These are phyloP conservation scores for Yamadazyma epiphylla DNA, from an alignment of 1,139 yeast genomes.

Conservation along the genomic window DNA sequence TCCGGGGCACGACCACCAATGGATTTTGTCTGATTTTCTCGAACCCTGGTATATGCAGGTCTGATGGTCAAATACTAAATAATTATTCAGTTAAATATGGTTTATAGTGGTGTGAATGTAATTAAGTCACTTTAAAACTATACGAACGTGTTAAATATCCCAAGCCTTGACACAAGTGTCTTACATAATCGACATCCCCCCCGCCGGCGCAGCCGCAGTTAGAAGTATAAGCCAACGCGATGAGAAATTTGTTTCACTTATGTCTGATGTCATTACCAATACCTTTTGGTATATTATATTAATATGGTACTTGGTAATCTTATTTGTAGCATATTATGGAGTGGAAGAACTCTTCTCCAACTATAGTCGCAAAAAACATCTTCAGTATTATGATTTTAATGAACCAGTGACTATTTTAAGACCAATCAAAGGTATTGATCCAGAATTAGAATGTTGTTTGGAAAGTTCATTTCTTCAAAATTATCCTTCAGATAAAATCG, in stretches of 20 bases:
- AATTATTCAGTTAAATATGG: too few relatives aligned
- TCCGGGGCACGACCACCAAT: too few relatives aligned
- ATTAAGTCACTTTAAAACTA: too few relatives aligned
- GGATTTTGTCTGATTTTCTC: too few relatives aligned
- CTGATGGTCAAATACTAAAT: too few relatives aligned
- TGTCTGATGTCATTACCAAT: neutral
- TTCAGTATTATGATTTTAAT: constrained; percentile 6
- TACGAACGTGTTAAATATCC: too few relatives aligned
- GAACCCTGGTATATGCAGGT: too few relatives aligned
- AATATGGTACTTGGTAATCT: constrained; percentile 43
- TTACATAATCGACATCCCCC: too few relatives aligned
- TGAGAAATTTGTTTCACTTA: neutral
- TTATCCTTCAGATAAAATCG: constrained; percentile 57
- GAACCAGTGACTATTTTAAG: constrained; percentile 79
- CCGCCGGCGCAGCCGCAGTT: too few relatives aligned
- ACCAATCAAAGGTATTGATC: constrained; percentile 82
- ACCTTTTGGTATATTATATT: constrained; percentile 13
- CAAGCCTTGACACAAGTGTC: too few relatives aligned
- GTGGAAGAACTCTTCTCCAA: constrained; percentile 40
- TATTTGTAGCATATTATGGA: constrained; percentile 44
- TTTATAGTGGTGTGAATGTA: too few relatives aligned
- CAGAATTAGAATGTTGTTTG: constrained; percentile 67
- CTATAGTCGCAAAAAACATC: constrained; percentile 25
- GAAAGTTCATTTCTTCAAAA: constrained; percentile 66
- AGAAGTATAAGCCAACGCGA: too few relatives aligned